Evolutionary conservation across 2,329 filamentous ascomycete genomes (phyloP), one percentile per base, ranked within the genome.

Genomic region (Pseudogymnoascus sp.): DNA sequence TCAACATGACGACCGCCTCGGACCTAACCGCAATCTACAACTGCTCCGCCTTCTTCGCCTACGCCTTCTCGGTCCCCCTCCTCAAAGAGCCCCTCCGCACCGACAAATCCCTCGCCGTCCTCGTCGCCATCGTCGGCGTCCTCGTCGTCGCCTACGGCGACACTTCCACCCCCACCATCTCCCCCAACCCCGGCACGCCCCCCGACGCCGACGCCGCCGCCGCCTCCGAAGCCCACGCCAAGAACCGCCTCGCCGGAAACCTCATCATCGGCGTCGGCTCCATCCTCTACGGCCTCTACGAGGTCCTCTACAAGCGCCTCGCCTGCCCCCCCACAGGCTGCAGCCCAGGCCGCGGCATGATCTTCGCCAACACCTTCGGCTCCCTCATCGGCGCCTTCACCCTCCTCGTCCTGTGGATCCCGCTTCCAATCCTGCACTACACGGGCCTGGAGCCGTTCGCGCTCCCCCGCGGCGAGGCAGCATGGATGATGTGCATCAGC

Each of bases 21-120:
- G 94, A 99, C 74, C 77, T 99, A 69, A 99, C 94, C 0, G 94
- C 94, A 61, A 99, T 99, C 69, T 99, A 99, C 82, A 99, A 99
- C 77, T 99, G 94, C 80, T 96, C 91, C 61, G 93, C 94, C 63
- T 99, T 99, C 77, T 99, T 99, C 74, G 94, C 94, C 59, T 99
- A 99, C 73, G 93, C 91, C 11, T 99, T 99, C 73, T 95, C 90
- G 52, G 92, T 99, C 49, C 92, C 92, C 0, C 77, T 99, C 16
- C 80, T 99, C 2, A 86, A 90, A 63, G 94, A 99, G 74, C 91
- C 89, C 67, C 77, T 97, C 11, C 86, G 91, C 21, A 77, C 88
- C 38, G 91, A 91, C 76, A 99, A 99, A 78, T 87, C 92, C 29
- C 73, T 95, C 60, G 90, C 93, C 3, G 94, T 99, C 1, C 81